Percentiles rank a stretch among this genome's conserved stretches.
Conservation (phyloP, 129 eudicot genomes). For the Artemisia annua region DNA sequence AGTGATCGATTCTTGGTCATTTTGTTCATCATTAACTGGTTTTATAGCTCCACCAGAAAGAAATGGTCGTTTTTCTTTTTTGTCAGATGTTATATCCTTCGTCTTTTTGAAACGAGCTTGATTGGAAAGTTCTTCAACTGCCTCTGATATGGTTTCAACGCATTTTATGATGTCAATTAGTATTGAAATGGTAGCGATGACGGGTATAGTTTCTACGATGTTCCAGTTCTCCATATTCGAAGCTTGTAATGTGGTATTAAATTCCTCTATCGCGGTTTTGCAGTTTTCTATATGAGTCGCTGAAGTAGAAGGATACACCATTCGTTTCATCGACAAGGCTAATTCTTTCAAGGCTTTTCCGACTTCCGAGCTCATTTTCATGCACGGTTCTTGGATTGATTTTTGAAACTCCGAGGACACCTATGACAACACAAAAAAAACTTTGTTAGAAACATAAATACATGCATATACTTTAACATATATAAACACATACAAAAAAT, state of each 20-base stretch:
- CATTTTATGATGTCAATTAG: too few species aligned
- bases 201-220: too few species aligned
- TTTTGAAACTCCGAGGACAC: slow-evolving; percentile 40
- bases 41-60: slow-evolving; percentile 50
- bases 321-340: slow-evolving; percentile 39
- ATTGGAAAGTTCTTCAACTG: too few species aligned
- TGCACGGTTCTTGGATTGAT: slow-evolving; percentile 47
- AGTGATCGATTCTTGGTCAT: slow-evolving; percentile 10
- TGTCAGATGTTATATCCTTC: slow-evolving; percentile 8
- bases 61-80: slow-evolving; percentile 17
- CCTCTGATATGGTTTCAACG: too few species aligned
- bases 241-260: slow-evolving; percentile 33
- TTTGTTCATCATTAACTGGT: slow-evolving; percentile 33
- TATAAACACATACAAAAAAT: neutral
- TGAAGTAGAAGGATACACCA: slow-evolving; percentile 40
- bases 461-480: neutral
- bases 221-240: neutral
- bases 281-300: slow-evolving; percentile 39
- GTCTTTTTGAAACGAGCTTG: too few species aligned
- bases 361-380: slow-evolving; percentile 50
- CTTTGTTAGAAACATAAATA: neutral
- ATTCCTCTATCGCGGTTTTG: slow-evolving; percentile 48
- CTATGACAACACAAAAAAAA: slow-evolving; percentile 13
- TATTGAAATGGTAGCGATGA: too few species aligned
- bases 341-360: slow-evolving; percentile 56